Evolutionary conservation across 2,329 filamentous ascomycete species (phyloP).

Genomic region (Beauveria australis): DNA sequence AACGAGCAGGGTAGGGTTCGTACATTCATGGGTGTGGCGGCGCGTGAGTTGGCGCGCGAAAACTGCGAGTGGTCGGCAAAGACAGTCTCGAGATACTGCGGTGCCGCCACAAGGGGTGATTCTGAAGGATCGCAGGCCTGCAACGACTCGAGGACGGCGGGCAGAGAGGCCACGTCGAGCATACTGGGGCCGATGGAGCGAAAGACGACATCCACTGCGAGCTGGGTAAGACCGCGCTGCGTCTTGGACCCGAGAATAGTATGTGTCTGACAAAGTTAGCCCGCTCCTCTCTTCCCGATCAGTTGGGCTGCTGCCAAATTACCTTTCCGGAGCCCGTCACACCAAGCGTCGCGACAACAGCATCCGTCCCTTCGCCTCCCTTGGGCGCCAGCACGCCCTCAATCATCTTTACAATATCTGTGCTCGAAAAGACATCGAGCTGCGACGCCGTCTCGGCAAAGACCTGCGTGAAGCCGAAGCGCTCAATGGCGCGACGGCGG

Average conservation of each 20-base stretch:
- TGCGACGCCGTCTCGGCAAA: constrained; percentile 84
- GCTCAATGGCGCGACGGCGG: constrained; percentile 80
- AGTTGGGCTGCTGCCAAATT: constrained; percentile 11
- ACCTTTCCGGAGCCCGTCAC: constrained; percentile 97
- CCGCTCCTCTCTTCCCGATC: background rate
- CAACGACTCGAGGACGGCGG: constrained; percentile 63
- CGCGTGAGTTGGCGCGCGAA: constrained; percentile 54
- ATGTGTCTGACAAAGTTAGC: constrained; percentile 58
- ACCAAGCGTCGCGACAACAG: constrained; percentile 80
- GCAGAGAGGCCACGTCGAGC: constrained; percentile 50
- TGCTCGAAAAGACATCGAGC: constrained; percentile 76
- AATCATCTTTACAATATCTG: constrained; percentile 65
- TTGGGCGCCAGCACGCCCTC: constrained; percentile 70
- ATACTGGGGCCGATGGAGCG: constrained; percentile 68
- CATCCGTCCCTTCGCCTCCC: constrained; percentile 76
- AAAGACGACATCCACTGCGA: constrained; percentile 84
- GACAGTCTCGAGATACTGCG: constrained; percentile 69
- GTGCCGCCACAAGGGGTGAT: constrained; percentile 64
- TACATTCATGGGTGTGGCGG: constrained; percentile 63
- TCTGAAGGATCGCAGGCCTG: constrained; percentile 73
- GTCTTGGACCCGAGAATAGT: constrained; percentile 85
- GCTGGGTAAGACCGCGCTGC: constrained; percentile 84
- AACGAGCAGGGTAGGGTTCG: constrained; percentile 28
- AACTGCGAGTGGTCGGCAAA: constrained; percentile 57
- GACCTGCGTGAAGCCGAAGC: constrained; percentile 88